These are phyloP conservation scores for Xylaria palmicola DNA, from an alignment of 495 filamentous ascomycete genomes.

Conservation along the genomic window DNA sequence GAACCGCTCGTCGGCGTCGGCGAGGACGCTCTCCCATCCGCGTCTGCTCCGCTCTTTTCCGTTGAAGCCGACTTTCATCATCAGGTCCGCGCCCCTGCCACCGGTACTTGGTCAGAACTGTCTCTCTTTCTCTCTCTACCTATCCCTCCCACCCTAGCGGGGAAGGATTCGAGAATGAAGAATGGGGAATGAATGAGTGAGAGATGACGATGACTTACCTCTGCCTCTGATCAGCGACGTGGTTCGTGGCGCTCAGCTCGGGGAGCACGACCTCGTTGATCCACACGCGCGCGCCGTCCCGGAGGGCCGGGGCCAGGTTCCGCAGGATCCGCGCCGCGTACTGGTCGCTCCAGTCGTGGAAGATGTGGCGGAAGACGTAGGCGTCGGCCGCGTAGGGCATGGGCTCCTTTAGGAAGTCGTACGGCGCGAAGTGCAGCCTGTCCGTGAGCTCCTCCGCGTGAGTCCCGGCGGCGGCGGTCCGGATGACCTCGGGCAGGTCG, in stretches of 20 bases:
- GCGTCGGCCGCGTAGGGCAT: slow-evolving; percentile 46
- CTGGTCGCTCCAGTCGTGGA: slow-evolving; percentile 58
- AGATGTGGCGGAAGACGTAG: slow-evolving; percentile 54
- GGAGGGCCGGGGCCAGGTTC: slow-evolving; percentile 50
- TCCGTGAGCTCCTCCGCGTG: slow-evolving; percentile 35
- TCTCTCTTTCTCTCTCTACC: too few relatives aligned
- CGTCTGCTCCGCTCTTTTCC: slow-evolving; percentile 25
- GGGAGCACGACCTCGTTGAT: slow-evolving; percentile 50
- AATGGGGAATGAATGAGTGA: neutral
- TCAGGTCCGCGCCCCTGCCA: slow-evolving; percentile 16
- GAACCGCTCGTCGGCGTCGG: slow-evolving; percentile 22
- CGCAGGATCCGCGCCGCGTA: slow-evolving; percentile 51
- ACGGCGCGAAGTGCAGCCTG: slow-evolving; percentile 40
- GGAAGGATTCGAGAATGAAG: neutral
- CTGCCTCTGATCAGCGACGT: slow-evolving; percentile 18
- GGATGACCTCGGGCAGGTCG: slow-evolving; percentile 22
- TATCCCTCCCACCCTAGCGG: neutral
- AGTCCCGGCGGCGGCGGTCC: slow-evolving; percentile 16
- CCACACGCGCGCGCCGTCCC: slow-evolving; percentile 44
- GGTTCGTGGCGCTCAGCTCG: slow-evolving; percentile 21
- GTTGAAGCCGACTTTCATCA: slow-evolving; percentile 28
- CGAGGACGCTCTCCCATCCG: slow-evolving; percentile 24
- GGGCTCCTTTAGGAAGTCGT: slow-evolving; percentile 54
- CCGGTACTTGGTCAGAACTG: slow-evolving; percentile 4
- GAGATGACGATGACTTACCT: slow-evolving; percentile 10